Percentiles rank a stretch among this genome's conserved stretches.
Conservation (phyloP, 305 asterid genomes). For the Fraxinus greggii region DNA sequence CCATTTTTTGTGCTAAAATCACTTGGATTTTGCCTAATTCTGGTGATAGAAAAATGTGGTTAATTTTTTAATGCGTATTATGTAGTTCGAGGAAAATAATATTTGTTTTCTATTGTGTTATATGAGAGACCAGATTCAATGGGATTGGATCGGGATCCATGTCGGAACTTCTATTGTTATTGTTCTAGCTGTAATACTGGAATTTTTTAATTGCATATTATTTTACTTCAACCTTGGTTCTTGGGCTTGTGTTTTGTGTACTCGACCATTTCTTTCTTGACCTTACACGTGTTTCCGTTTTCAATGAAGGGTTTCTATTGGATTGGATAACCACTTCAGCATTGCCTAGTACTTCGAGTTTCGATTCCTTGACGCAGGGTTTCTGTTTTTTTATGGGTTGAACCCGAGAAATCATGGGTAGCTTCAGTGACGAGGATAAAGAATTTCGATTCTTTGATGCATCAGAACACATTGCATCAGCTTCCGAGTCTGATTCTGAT, state of each 20-base stretch:
- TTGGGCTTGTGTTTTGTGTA: conserved; percentile 43
- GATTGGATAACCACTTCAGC: conserved; percentile 40
- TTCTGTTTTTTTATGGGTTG: conserved; percentile 3
- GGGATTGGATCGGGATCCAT: conserved; percentile 87
- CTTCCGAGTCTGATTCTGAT: conserved; percentile 35
- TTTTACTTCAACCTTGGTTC: conserved; percentile 55
- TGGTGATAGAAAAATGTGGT: conserved; percentile 19
- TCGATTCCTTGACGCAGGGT: conserved; percentile 44
- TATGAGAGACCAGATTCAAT: conserved; percentile 63
- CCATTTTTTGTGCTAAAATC: conserved; percentile 34
- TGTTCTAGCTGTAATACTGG: conserved; percentile 41
- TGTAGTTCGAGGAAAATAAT: neutral
- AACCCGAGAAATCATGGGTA: conserved; percentile 51
- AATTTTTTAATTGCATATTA: conserved; percentile 25
- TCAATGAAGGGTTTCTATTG: conserved; percentile 49
- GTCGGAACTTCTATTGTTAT: conserved; percentile 61
- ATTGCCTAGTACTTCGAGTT: conserved; percentile 48
- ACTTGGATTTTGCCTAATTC: conserved; percentile 22
- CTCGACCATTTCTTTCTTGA: conserved; percentile 21
- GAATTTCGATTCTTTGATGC: conserved; percentile 72
- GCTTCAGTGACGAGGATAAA: conserved; percentile 46
- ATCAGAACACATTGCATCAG: conserved; percentile 46
- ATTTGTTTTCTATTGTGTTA: conserved; percentile 6
- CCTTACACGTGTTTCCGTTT: conserved; percentile 30
- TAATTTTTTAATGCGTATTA: neutral